Evolutionary conservation across 352 stramenopile species (phyloP), one percentile per base, ranked within the genome.

Genomic region (Globisporangium cystogenes): DNA sequence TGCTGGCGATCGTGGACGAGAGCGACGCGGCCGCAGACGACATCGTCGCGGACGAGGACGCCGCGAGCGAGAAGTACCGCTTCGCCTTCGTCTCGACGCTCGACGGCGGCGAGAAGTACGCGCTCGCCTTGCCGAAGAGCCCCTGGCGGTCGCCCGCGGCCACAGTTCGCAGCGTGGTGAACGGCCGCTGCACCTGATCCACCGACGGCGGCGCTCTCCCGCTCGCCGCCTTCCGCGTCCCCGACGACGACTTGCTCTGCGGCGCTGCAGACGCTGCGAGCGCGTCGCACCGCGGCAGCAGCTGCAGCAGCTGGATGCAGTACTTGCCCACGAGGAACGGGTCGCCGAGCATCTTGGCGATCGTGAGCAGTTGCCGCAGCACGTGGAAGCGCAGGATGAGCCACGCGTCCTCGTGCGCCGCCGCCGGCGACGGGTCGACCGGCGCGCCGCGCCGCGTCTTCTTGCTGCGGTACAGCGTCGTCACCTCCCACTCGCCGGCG

Each of bases 361-460:
- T 66, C 1, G 66, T 73, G 41, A 92, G 48, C 8, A 93, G 73
- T 58, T 94, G 84, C 7, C 84, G 75, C 31, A 94, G 63, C 0
- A 91, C 76, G 47, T 93, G 78, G 40, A 94, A 87, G 15, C 80
- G 75, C 33, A 93, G 64, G 35, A 75, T 60, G 29, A 91, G 65
- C 84, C 84, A 94, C 36, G 69, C 69, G n/a, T 37, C 29, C 48
- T 84, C 66, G 26, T 79, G 65, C 2, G 31, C 33, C 45, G 48
- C 7, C 21, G 26, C 24, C 18, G 37, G 35, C 20, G 43, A 44
- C 10, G 41, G 37, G 48, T 58, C 53, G 3, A 44, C 16, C 20
- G 48, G 43, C 15, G 51, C 49, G 26, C 46, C 45, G 33, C 55
- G 48, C 33, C 41, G 48, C 49, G 49, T 4, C 41, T 67, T 69